Base-by-base conservation (phyloP, 2,329 filamentous ascomycete genomes). In the Oidium heveae region DNA sequence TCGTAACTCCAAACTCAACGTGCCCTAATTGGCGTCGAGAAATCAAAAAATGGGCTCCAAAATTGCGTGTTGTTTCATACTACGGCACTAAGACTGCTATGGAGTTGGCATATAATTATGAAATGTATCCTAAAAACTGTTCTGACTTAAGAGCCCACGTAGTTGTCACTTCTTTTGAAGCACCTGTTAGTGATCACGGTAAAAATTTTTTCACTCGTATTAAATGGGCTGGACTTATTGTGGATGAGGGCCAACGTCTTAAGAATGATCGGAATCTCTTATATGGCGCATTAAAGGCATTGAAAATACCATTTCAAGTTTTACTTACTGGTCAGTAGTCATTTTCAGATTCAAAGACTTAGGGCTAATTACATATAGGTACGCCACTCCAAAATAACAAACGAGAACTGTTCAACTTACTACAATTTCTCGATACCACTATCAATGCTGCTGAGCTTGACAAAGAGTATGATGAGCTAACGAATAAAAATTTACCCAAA, bases 11-110 rank as follows among this genome's bases (percentile, higher is more conserved):
- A 0, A 96, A 96, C 64, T 82, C 89, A 0, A 98, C 91, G 0
- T 94, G 87, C 66, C 79, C 87, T n/a, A 98, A 98, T 65, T 98
- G 91, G 89, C 83, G 89, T 6, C 80, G 89, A 52, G 91, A 98
- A 65, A 86, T 96, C 66, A 93, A 94, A 69, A 81, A 84, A 60
- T 98, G 89, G 89, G 81, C 84, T 0, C 89, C 89, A 1, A 77
- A 77, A 7, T 69, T 96, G 37, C 79, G 87, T 44, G 87, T 94
- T 7, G 87, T 95, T n/a, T 82, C 87, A 0, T 96, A 91, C 65
- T 93, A 93, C 65, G 91, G 91, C 49, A 82, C 82, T 16, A 75
- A 74, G 53, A 74, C 75, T 52, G 74, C 87, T 16, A 83, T 91
- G 59, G 77, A 84, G 39, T 75, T 94, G 56, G 82, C 86, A 0